Evolutionary conservation across 2,329 filamentous ascomycete species (phyloP).

Genomic region (Cladophialophora immunda): DNA sequence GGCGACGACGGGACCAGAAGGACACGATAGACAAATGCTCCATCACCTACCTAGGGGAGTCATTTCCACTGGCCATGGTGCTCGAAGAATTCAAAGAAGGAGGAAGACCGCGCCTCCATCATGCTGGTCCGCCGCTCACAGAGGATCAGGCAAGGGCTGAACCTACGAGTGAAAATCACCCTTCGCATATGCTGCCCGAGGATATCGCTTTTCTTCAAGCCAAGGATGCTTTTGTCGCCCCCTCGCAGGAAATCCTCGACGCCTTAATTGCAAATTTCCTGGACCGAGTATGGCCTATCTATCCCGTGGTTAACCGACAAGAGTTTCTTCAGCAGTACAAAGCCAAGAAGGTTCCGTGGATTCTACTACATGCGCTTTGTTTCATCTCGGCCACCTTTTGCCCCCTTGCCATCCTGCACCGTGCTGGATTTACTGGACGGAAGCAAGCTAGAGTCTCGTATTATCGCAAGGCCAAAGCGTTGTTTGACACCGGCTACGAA

Average conservation of each 20-base stretch:
- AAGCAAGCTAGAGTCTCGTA: slow-evolving; percentile 20
- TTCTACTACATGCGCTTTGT: slow-evolving; percentile 22
- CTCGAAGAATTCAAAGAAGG: slow-evolving; percentile 23
- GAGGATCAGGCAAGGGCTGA: slow-evolving; percentile 19
- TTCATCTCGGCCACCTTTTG: slow-evolving; percentile 23
- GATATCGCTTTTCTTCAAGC: slow-evolving; percentile 24
- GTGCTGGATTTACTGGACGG: slow-evolving; percentile 22
- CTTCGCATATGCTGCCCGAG: slow-evolving; percentile 20
- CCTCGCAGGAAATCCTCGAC: slow-evolving; percentile 17
- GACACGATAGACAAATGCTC: slow-evolving; percentile 24
- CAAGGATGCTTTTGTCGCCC: slow-evolving; percentile 20
- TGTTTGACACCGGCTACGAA: slow-evolving; percentile 26
- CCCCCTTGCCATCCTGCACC: slow-evolving; percentile 19
- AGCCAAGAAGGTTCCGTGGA: slow-evolving; percentile 26
- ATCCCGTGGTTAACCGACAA: slow-evolving; percentile 22
- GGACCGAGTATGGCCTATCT: slow-evolving; percentile 24
- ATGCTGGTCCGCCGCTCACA: slow-evolving; percentile 22
- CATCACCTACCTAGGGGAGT: slow-evolving; percentile 25
- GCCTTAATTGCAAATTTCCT: slow-evolving; percentile 19
- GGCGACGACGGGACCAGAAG: slow-evolving; percentile 16
- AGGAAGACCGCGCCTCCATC: slow-evolving; percentile 22
- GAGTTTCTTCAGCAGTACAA: slow-evolving; percentile 24
- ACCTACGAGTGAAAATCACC: slow-evolving; percentile 22
- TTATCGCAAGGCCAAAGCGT: slow-evolving; percentile 22
- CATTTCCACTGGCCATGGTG: slow-evolving; percentile 25